Evolutionary conservation across 2,329 filamentous ascomycete genomes (phyloP), one percentile per base, ranked within the genome.

Genomic region (Sporothrix phasma): DNA sequence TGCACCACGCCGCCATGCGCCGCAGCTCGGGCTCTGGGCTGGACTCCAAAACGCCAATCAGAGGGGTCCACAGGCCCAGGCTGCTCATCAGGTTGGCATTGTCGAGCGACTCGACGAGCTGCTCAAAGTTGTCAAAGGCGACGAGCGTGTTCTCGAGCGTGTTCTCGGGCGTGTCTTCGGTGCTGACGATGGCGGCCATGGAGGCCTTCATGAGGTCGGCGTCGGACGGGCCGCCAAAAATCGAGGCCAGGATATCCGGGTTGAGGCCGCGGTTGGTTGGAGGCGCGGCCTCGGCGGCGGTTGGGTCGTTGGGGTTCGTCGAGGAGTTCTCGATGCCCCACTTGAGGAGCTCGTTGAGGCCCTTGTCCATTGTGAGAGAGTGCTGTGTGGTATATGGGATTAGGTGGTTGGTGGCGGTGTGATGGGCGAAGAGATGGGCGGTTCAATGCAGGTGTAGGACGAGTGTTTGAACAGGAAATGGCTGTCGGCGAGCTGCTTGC

Each of bases 81-180:
- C 83, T 83, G 68, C 86, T 86, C 70, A 99, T 84, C 77, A 97
- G 95, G 80, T 97, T 99, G 65, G 94, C 93, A 75, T 99, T 99
- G 80, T 99, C 94, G 70, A 97, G 85, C 67, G 84, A 86, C 79
- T 97, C 92, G 71, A 97, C 88, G 65, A 96, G 80, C 75, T 96
- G 90, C 78, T 96, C 92, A 67, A 97, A 88, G 78, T 97, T 96
- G 82, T 96, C 92, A 76, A 96, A 95, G 43, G 92, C 92, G 65
- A 87, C 84, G 62, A 95, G 77, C 74, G 90, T 91, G 76, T 90
- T 84, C 49, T 91, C 88, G 59, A 93, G 80, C 3, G 84, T 82
- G 8, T 85, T 78, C 70, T 83, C 80, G 1, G 41, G 54, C 3
- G 37, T 29, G 37, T 58, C 43, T 11, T 63, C 59, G 34, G 34